These are phyloP conservation scores for Leccinum griseonigrum DNA, from an alignment of 1,284 basidiomycete species.

Conservation along the genomic window DNA sequence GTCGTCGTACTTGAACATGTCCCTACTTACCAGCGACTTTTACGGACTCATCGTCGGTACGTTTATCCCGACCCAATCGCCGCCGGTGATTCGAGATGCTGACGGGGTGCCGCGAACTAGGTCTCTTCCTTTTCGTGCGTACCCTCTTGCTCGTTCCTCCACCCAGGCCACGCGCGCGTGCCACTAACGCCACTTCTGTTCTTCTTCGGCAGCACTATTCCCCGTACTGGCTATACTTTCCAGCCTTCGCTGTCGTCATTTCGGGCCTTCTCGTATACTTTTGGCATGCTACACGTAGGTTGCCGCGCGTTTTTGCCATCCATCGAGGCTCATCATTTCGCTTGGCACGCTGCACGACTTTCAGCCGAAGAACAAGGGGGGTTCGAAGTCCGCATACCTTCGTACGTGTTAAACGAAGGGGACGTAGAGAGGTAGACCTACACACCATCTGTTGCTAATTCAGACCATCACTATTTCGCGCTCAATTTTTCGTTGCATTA, in stretches of 20 bases:
- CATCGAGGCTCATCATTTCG: slow-evolving; percentile 1
- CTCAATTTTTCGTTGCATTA: background rate
- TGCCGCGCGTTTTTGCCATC: background rate
- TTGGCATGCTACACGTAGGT: slow-evolving; percentile 76
- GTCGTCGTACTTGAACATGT: slow-evolving; percentile 80
- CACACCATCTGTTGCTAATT: background rate
- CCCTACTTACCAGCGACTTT: slow-evolving; percentile 82
- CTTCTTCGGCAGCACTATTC: slow-evolving; percentile 56
- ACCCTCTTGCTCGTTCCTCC: background rate
- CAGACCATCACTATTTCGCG: background rate
- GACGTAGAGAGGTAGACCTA: slow-evolving; percentile 15
- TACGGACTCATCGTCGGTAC: slow-evolving; percentile 79
- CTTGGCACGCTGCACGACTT: background rate
- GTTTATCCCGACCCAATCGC: slow-evolving; percentile 17
- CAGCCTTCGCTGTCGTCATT: slow-evolving; percentile 67
- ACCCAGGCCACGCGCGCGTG: background rate
- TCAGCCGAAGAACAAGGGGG: slow-evolving; percentile 30
- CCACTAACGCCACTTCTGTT: background rate
- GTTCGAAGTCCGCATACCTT: slow-evolving; percentile 26
- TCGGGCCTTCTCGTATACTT: slow-evolving; percentile 75
- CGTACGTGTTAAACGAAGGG: slow-evolving; percentile 7
- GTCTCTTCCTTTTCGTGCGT: slow-evolving; percentile 65
- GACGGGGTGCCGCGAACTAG: slow-evolving; percentile 29
- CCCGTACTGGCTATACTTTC: slow-evolving; percentile 84
- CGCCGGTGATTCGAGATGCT: background rate